phyloP scores from a whole-genome alignment of 2,329 filamentous ascomycete genomes.

The Chalara sp. region DNA sequence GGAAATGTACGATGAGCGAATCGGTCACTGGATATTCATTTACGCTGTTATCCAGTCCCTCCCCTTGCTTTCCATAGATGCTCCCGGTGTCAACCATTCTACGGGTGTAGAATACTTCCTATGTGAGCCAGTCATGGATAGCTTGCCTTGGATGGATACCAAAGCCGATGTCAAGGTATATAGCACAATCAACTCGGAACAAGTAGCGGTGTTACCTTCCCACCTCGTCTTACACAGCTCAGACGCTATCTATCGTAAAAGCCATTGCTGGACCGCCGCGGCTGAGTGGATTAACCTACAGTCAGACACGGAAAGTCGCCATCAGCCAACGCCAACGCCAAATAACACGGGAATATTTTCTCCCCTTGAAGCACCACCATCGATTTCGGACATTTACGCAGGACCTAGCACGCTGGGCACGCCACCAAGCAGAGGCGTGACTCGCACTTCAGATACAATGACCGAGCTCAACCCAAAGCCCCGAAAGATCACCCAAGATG shows the following conservation, averaged over 20 bases:
- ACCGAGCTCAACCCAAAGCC: too few species aligned
- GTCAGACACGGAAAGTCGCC: too few species aligned
- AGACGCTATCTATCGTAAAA: conserved; percentile 61
- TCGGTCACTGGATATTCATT: conserved; percentile 76
- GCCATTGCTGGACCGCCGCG: conserved; percentile 62
- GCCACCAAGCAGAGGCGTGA: too few species aligned
- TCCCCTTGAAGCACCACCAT: too few species aligned
- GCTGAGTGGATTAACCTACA: conserved; percentile 42
- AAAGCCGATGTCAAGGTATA: conserved; percentile 52
- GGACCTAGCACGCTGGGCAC: too few species aligned
- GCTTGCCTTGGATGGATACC: conserved; percentile 67
- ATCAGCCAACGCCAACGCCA: too few species aligned
- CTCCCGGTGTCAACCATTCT: conserved; percentile 59
- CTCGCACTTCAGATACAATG: too few species aligned
- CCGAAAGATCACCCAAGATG: too few species aligned
- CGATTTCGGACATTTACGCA: too few species aligned
- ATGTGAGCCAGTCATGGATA: conserved; percentile 66
- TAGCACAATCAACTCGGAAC: conserved; percentile 64
- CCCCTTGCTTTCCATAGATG: conserved; percentile 72
- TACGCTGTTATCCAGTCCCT: conserved; percentile 73
- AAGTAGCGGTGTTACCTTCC: conserved; percentile 53
- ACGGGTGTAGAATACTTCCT: conserved; percentile 77
- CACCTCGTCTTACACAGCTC: conserved; percentile 57
- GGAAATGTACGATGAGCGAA: conserved; percentile 65
- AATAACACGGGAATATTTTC: too few species aligned